Base-by-base conservation (phyloP, 805 yeast genomes). In the Candida michaelii region DNA sequence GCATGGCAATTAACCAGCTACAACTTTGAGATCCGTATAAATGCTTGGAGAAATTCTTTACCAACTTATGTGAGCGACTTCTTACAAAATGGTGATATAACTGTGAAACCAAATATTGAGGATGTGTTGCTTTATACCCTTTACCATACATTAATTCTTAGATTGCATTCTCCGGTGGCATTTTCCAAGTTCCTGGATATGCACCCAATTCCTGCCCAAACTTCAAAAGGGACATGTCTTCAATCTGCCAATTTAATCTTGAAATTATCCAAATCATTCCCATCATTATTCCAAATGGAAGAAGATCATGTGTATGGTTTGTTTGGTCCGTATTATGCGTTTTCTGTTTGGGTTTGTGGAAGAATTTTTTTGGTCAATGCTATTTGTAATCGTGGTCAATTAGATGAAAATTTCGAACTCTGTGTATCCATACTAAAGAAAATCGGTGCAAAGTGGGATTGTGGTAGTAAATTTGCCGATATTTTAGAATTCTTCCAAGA, bases 301-400 rank as follows among this genome's bases (percentile, higher is more conserved):
- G 45, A 23, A 8, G 43, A 37, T n/a, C 12, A 33, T 2, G 45
- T 50, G 4, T 47, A 47, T 29, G 47, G 39, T 30, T 12, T 45
- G 4, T 41, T 50, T 25, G 56, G 56, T 1, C 56, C 56, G 1
- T 47, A 48, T 27, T 52, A 50, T 42, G 50, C 54, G 1, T 52
- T 52, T 40, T 33, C 49, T 5, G 33, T 52, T 10, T 52, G 56
- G 56, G 54, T 52, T 3, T 37, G 48, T 41, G 52, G 49, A 2
- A 42, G 56, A 37, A 46, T 52, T 1, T 24, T 50, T 4, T 36
- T 52, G 24, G 56, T 50, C 8, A 31, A 49, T 31, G 36, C 48
- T 11, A 40, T 51, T 11, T 24, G 40, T 25, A 36, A 32, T 12
- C 17, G 38, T 18, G 45, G 41, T 5, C 47, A 47, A 32, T 25